Base-by-base conservation (phyloP, 2,329 filamentous ascomycete genomes). In the Ascochyta fabae region DNA sequence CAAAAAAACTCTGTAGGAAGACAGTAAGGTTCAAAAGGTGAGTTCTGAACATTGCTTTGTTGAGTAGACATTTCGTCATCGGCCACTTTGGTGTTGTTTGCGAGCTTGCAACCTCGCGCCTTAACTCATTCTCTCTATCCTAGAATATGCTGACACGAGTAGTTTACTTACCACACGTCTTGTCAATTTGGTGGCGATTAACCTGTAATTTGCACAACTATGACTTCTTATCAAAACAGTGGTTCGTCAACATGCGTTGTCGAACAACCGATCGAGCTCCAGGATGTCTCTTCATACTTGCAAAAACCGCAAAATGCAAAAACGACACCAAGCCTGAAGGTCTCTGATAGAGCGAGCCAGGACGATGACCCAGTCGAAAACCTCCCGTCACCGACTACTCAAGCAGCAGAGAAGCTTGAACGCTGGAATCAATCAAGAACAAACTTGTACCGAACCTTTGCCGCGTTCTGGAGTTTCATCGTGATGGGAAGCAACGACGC, bases 401-500 rank as follows among this genome's bases (percentile, higher is more conserved):
- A 70, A 44, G 75, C 77, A 1, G 64, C 74, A 5, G 72, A 71
- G 27, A 74, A 77, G 50, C 65, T 78, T 15, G 83, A 88, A 65
- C 77, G 72, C 72, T 91, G 88, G 89, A 90, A 90, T 65, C 74
- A 77, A n/a, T 82, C 88, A 0, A 71, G 75, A 8, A 77, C 79
- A 38, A 90, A 88, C 68, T 75, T 84, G 4, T 86, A 78, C 62
- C 83, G 87, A 35, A 84, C 85, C 41, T 72, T 84, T 33, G 80
- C 84, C 0, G 82, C 85, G 3, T 85, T 87, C 64, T 85, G 83
- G 73, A 81, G 82, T 5, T 86, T 91, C 60, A 76, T 87, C 19
- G 78, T 89, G 29, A 84, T 89, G 78, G 88, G 88, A 6, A 82
- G 87, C 76, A 89, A 88, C 64, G 88, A 91, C 74, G 88, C 83